A percentile compares a stretch with the other conserved stretches of the same genome.
Evolutionary conservation across 352 stramenopile species (phyloP).

Genomic region (Globisporangium ultimum): DNA sequence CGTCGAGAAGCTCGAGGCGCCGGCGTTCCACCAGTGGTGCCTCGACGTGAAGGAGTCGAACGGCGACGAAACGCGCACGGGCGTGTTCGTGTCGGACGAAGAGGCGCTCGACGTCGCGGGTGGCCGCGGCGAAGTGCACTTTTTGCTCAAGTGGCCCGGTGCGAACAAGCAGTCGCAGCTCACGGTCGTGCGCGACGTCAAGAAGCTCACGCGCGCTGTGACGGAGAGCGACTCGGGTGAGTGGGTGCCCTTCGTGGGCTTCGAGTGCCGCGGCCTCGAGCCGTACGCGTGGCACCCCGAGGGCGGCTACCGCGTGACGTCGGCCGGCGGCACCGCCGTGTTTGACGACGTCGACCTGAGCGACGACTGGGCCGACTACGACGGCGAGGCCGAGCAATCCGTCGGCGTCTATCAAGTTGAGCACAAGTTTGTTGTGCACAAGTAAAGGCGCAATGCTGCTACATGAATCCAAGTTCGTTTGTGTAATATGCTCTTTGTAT

Average conservation of each 20-base stretch:
- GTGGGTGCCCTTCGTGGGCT: slow-evolving; percentile 81
- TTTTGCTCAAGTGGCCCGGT: slow-evolving; percentile 84
- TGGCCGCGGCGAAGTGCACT: slow-evolving; percentile 73
- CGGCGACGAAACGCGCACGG: slow-evolving; percentile 71
- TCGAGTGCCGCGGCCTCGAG: slow-evolving; percentile 85
- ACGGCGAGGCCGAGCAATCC: slow-evolving; percentile 73
- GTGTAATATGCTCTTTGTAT: not conserved
- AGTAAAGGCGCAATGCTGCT: slow-evolving; percentile 29
- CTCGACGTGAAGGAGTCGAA: slow-evolving; percentile 82
- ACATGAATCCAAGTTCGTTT: slow-evolving; percentile 1
- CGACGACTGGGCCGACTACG: slow-evolving; percentile 86
- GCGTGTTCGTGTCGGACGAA: slow-evolving; percentile 81
- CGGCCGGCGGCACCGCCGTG: slow-evolving; percentile 47
- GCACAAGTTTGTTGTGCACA: slow-evolving; percentile 82
- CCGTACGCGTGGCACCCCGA: slow-evolving; percentile 78
- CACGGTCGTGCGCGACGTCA: slow-evolving; percentile 82
- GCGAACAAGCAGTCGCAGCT: slow-evolving; percentile 77
- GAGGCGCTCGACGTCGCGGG: slow-evolving; percentile 69
- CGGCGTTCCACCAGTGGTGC: slow-evolving; percentile 73
- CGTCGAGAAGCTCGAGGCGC: slow-evolving; percentile 67
- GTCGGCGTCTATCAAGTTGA: slow-evolving; percentile 77
- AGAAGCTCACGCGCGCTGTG: slow-evolving; percentile 75
- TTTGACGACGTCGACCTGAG: slow-evolving; percentile 80
- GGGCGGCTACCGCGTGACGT: slow-evolving; percentile 69
- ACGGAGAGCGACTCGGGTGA: slow-evolving; percentile 57